Evolutionary conservation across 2,329 filamentous ascomycete species (phyloP), one percentile per base, ranked within the genome.

Genomic region (Cladophialophora exuberans): DNA sequence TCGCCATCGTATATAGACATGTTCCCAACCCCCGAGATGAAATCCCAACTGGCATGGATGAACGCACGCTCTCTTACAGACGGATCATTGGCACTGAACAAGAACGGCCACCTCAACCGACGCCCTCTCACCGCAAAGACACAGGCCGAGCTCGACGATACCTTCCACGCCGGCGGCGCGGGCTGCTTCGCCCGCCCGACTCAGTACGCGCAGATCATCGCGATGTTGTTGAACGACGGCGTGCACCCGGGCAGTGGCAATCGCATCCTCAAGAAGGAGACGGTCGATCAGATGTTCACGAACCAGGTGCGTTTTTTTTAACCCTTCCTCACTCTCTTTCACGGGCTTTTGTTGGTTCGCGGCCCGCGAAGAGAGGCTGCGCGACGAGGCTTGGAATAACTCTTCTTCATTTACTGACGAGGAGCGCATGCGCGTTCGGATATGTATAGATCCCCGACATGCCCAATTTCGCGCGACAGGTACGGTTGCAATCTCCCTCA

Each of bases 161-260:
- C 79, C 13, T 80, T 84, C 69, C 77, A 85, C 65, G 79, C 77
- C 48, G 86, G 82, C 9, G 86, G 86, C 2, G 84, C 79, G 3
- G 86, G 85, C 1, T 74, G 81, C 53, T 89, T 82, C 65, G 81
- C 81, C 0, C 75, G 75, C 55, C 83, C 84, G 0, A 73, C 74
- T 4, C 83, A 88, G 48, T 89, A 86, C 61, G 74, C 75, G 54
- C 78, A 83, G 81, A 70, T 64, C 18, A 75, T 89, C 2, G 77
- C 83, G 0, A 76, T 79, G 0, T 71, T 90, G 1, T 71, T 89
- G 22, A 89, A 89, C 65, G 72, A 85, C 57, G 86, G 87, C 41
- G 80, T 73, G 0, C 83, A 79, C 28, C 82, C 86, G 0, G 74
- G 63, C 0, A 88, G 83, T 0, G 78, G 79, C 1, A 66, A 68